These are phyloP conservation scores for Suhomyces maxii DNA, from an alignment of 1,139 yeast species.

Conservation along the genomic window DNA sequence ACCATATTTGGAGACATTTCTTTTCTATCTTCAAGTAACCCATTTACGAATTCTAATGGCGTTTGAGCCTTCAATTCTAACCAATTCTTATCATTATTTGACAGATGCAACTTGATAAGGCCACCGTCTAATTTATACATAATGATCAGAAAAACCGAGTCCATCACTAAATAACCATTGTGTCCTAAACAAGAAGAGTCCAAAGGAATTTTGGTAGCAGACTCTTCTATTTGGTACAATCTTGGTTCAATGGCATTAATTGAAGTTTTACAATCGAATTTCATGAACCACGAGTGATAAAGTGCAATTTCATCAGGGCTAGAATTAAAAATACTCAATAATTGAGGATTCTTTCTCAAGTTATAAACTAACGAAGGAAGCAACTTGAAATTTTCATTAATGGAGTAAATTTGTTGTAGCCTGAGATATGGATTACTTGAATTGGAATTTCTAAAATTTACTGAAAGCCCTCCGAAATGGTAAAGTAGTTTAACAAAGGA, in stretches of 20 bases:
- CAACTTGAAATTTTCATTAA: slow-evolving; percentile 27
- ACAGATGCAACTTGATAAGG: slow-evolving; percentile 34
- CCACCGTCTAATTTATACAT: slow-evolving; percentile 22
- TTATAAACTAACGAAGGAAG: slow-evolving; percentile 33
- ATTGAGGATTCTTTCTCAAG: slow-evolving; percentile 36
- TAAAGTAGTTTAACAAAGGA: slow-evolving; percentile 29
- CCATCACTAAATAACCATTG: slow-evolving; percentile 29
- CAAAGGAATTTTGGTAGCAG: slow-evolving; percentile 17
- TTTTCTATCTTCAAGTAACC: slow-evolving; percentile 2
- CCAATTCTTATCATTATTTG: slow-evolving; percentile 29
- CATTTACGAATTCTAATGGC: slow-evolving; percentile 13
- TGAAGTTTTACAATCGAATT: slow-evolving; percentile 19
- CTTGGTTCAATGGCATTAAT: slow-evolving; percentile 30
- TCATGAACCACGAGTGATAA: slow-evolving; percentile 35
- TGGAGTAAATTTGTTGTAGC: slow-evolving; percentile 20
- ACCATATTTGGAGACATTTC: slow-evolving; percentile 22
- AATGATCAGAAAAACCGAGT: slow-evolving; percentile 28
- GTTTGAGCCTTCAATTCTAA: slow-evolving; percentile 15
- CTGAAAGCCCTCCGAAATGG: slow-evolving; percentile 33
- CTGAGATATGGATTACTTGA: slow-evolving; percentile 25
- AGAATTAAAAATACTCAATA: slow-evolving; percentile 39
- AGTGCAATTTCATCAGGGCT: slow-evolving; percentile 48
- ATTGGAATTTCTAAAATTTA: slow-evolving; percentile 11
- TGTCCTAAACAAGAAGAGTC: slow-evolving; percentile 20
- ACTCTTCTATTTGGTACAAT: slow-evolving; percentile 18